A percentile compares a stretch with the other conserved stretches of the same genome.
These are phyloP conservation scores for Pugionium cornutum DNA, from an alignment of 345 rosid genomes.

Conservation along the genomic window DNA sequence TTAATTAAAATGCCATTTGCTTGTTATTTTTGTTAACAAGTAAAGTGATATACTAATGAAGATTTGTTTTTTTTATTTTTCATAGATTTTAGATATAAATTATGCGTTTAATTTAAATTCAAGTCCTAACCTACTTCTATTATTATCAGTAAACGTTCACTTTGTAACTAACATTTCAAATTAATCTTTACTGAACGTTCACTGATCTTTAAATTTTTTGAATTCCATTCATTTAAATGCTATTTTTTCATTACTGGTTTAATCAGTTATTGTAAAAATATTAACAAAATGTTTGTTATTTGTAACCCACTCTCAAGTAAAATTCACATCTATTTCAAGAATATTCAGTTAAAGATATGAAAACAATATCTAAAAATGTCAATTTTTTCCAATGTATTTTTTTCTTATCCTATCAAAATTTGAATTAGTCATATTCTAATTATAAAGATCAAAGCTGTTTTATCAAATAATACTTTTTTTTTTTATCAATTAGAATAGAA, in stretches of 20 bases:
- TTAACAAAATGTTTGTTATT: background rate
- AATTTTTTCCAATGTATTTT: background rate
- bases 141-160: no score
- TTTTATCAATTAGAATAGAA: background rate
- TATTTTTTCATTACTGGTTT: background rate
- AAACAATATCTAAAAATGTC: constrained; percentile 12
- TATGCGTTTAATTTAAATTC: no score
- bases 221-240: background rate
- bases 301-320: constrained; percentile 1
- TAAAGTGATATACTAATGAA: no score
- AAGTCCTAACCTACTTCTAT: no score
- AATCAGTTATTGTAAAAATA: no score
- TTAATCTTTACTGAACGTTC: no score
- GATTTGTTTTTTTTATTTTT: no score
- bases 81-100: no score
- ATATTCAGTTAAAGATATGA: constrained; percentile 16
- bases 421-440: constrained; percentile 32
- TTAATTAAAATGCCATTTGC: no score
- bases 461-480: background rate
- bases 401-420: background rate
- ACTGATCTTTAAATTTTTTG: no score
- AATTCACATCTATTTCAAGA: background rate
- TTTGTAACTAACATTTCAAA: no score
- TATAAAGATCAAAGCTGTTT: constrained; percentile 10
- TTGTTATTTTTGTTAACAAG: no score